These are phyloP conservation scores for Russula foetens DNA, from an alignment of 768 basidiomycete species.

Conservation along the genomic window DNA sequence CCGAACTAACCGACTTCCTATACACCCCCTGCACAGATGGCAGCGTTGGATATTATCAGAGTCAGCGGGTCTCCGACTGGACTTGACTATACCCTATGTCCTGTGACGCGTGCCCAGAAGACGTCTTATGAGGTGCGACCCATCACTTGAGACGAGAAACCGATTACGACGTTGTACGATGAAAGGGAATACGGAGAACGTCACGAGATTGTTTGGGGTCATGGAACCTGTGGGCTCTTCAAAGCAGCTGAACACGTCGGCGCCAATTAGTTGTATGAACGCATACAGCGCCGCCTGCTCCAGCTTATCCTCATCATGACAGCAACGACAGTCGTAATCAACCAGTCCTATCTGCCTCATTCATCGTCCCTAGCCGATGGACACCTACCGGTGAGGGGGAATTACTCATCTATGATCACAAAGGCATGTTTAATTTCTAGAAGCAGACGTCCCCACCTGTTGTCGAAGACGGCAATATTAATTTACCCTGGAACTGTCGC, in stretches of 20 bases:
- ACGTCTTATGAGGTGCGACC: constrained; percentile 49
- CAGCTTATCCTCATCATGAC: constrained; percentile 45
- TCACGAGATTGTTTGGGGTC: constrained; percentile 43
- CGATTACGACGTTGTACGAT: neutral
- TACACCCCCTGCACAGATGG: constrained; percentile 36
- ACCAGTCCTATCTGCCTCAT: constrained; percentile 34
- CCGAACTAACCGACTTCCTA: constrained; percentile 48
- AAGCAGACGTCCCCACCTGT: constrained; percentile 36
- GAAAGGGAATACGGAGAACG: constrained; percentile 47
- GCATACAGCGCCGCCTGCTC: constrained; percentile 51
- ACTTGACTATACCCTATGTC: constrained; percentile 39
- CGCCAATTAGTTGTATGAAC: constrained; percentile 33
- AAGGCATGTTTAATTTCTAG: constrained; percentile 41
- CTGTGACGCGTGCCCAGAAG: constrained; percentile 54
- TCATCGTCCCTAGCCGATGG: constrained; percentile 39
- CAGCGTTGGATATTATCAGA: constrained; percentile 27
- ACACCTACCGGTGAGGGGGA: constrained; percentile 38
- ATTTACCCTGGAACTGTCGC: constrained; percentile 36
- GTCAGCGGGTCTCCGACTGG: constrained; percentile 36
- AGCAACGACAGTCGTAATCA: constrained; percentile 41
- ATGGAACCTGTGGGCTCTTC: constrained; percentile 42
- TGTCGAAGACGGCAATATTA: constrained; percentile 31
- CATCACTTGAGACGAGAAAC: neutral
- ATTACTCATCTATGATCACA: constrained; percentile 30
- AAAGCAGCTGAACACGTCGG: neutral